phyloP scores from a whole-genome alignment of 176 grass and related monocot species.

The Alloteropsis semialata region DNA sequence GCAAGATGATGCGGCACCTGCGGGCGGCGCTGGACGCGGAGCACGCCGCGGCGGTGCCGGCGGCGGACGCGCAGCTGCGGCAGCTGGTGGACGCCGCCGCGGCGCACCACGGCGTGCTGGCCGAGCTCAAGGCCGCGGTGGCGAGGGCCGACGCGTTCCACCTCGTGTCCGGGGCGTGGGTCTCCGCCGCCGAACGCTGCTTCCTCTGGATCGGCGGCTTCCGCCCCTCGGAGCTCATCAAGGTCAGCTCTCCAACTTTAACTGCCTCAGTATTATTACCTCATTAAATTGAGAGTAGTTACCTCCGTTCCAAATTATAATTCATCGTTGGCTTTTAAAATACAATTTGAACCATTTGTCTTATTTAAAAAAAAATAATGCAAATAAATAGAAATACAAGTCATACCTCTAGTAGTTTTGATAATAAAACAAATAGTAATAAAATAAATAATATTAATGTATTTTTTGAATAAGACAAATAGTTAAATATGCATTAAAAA shows the following conservation, averaged over 20 bases:
- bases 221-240: slow-evolving; percentile 66
- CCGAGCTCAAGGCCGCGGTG: slow-evolving; percentile 37
- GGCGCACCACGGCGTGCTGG: slow-evolving; percentile 43
- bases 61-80: slow-evolving; percentile 25
- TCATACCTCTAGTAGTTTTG: no score
- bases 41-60: background rate
- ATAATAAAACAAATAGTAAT: no score
- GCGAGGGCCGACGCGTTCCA: slow-evolving; percentile 52
- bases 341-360: no score
- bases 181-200: slow-evolving; percentile 58
- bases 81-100: slow-evolving; percentile 34
- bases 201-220: slow-evolving; percentile 76
- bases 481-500: no score
- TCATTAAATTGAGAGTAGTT: no score
- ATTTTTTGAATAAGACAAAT: no score
- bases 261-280: background rate
- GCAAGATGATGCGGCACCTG: slow-evolving; percentile 42
- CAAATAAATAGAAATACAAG: no score
- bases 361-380: no score
- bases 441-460: no score
- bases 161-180: slow-evolving; percentile 48
- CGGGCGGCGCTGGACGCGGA: slow-evolving; percentile 31
- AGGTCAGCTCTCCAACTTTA: slow-evolving; percentile 31
- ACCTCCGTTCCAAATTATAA: no score
- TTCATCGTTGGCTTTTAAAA: no score